Evolutionary conservation across 2,329 filamentous ascomycete genomes (phyloP).

Genomic region (Colletotrichum godetiae): DNA sequence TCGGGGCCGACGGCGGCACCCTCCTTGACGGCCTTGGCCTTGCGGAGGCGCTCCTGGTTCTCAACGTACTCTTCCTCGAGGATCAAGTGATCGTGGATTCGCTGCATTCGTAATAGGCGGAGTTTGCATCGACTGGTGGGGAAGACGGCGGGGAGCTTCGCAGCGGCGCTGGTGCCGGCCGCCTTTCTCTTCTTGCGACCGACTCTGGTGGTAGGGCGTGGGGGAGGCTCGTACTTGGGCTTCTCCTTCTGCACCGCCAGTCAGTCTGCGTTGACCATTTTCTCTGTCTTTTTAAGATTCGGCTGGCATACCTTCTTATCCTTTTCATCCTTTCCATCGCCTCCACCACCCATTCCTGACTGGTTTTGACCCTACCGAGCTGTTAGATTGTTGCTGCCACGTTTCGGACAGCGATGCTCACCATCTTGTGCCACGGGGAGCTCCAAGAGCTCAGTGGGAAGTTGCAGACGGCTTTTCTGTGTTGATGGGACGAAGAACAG

Average conservation of each 20-base stretch:
- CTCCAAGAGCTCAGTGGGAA: constrained; percentile 21
- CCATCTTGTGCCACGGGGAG: constrained; percentile 42
- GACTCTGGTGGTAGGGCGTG: constrained; percentile 94
- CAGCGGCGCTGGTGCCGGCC: constrained; percentile 90
- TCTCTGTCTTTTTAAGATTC: not conserved
- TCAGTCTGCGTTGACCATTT: constrained; percentile 15
- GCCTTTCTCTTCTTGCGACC: constrained; percentile 99
- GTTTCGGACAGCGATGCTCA: constrained; percentile 29
- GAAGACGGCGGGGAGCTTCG: constrained; percentile 93
- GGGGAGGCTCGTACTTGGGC: constrained; percentile 99
- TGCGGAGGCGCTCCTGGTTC: constrained; percentile 96
- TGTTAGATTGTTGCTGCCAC: constrained; percentile 30
- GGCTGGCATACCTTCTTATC: constrained; percentile 84
- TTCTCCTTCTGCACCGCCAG: constrained; percentile 84
- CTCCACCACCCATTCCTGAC: constrained; percentile 84
- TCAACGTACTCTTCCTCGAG: constrained; percentile 99
- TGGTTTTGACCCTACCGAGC: constrained; percentile 80
- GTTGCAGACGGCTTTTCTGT: not conserved
- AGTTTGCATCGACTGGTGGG: constrained; percentile 98
- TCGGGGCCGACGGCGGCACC: constrained; percentile 77
- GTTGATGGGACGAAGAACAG: not conserved
- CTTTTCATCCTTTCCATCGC: constrained; percentile 85
- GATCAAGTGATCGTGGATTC: constrained; percentile 95
- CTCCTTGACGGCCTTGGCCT: constrained; percentile 85
- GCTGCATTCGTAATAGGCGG: constrained; percentile 96